Percentiles rank a stretch among this genome's conserved stretches.
These are phyloP conservation scores for Psilocybe azurescens DNA, from an alignment of 768 basidiomycete species.

Conservation along the genomic window DNA sequence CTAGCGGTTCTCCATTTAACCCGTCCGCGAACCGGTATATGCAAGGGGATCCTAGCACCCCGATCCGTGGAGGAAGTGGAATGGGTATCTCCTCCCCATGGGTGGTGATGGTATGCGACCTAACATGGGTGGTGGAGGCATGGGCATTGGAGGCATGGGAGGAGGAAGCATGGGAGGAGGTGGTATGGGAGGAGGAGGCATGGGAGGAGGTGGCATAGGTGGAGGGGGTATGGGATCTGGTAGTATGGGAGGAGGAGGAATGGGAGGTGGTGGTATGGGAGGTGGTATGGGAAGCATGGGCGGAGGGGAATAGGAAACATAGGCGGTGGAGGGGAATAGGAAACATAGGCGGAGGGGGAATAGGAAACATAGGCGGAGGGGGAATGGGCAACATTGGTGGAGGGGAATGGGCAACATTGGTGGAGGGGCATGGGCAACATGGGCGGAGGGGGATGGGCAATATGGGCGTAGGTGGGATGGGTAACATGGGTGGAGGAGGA, in stretches of 20 bases:
- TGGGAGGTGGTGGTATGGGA: constrained; percentile 18
- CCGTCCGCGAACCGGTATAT: constrained; percentile 24
- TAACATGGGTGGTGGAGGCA: constrained; percentile 25
- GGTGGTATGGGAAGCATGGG: constrained; percentile 10
- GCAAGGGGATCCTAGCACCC: constrained; percentile 32
- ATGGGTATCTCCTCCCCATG: constrained; percentile 25
- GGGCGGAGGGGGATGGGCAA: constrained; percentile 20
- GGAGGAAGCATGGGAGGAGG: constrained; percentile 22
- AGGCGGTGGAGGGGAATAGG: constrained; percentile 7
- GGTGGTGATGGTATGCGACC: constrained; percentile 30
- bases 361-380: constrained; percentile 10
- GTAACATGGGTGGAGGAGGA: constrained; percentile 1
- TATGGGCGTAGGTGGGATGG: constrained; percentile 9
- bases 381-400: constrained; percentile 14
- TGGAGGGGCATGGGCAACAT: constrained; percentile 18
- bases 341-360: constrained; percentile 12
- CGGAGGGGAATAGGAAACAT: constrained; percentile 15
- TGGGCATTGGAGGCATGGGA: constrained; percentile 20
- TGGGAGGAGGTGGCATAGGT: constrained; percentile 16
- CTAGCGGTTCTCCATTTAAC: constrained; percentile 33
- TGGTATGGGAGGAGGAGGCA: constrained; percentile 19
- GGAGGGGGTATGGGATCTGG: constrained; percentile 21
- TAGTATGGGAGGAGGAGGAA: constrained; percentile 17
- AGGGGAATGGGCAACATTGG: constrained; percentile 17
- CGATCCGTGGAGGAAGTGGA: constrained; percentile 38